Evolutionary conservation across 148 eudicot genomes (phyloP), one percentile per base, ranked within the genome.

Genomic region (Hydrangea macrophylla): DNA sequence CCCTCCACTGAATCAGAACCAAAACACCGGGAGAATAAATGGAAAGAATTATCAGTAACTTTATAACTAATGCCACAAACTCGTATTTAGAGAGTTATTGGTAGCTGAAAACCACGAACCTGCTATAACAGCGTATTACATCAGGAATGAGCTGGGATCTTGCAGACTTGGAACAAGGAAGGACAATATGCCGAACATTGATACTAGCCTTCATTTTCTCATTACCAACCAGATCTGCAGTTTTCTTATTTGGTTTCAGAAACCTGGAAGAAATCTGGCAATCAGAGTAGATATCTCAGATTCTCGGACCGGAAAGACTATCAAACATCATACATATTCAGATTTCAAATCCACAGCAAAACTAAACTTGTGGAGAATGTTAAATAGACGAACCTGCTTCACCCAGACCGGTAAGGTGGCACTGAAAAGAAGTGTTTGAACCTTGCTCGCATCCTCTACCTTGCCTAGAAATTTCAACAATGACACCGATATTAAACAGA

Each of bases 161-260:
- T 27, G 97, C 98, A 48, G 86, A 70, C 64, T 64, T 76, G 60
- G 96, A 81, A 76, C 98, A 94, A 6, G 98, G 97, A 48, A 94
- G 81, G 24, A 88, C 89, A 68, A 90, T 85, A 79, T 93, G 98
- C 73, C 98, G 85, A 37, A 94, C 92, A 78, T 56, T 87, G 64
- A 76, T 84, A 75, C 97, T 90, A 48, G 98, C 98, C 79, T 94
- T 94, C 97, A 94, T 90, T 75, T 83, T 87, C 80, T 94, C 97
- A 79, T 88, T 84, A 58, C 98, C 90, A 51, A 94, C 96, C 70
- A 94, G 97, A 80, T 94, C 99, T 23, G 87, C 96, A 40, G 92
- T 90, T 75, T 76, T 84, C 83, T 83, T 94, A 53, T 83, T 82
- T 11, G 76, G 24, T 73, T 90, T 94, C 39, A 90, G 83, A 85